Evolutionary conservation across 176 grass and related monocot species (phyloP).

Genomic region (Phoenix roebelenii): DNA sequence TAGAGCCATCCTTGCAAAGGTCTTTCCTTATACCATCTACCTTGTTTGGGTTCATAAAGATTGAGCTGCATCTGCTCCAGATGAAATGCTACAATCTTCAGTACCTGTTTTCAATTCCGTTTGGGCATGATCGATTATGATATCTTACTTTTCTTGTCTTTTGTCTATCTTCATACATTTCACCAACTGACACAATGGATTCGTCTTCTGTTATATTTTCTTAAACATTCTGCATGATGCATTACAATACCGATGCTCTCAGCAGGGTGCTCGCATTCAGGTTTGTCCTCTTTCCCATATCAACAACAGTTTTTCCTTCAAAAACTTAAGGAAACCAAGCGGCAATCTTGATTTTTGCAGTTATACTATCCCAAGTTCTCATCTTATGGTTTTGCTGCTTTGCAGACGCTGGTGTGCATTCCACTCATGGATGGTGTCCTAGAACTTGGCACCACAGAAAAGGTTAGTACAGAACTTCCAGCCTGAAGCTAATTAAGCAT

Average conservation of each 20-base stretch:
- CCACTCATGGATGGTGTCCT: constrained; percentile 51
- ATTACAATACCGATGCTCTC: constrained; percentile 13
- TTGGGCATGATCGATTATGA: too few species aligned
- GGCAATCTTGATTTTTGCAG: too few species aligned
- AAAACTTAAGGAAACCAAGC: too few species aligned
- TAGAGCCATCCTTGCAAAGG: constrained; percentile 92
- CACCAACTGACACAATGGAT: too few species aligned
- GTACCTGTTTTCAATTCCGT: too few species aligned
- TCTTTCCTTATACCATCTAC: background rate
- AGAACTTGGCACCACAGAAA: constrained; percentile 75
- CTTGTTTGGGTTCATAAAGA: too few species aligned
- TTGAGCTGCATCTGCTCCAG: too few species aligned
- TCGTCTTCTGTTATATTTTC: background rate
- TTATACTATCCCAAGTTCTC: background rate
- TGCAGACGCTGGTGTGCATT: constrained; percentile 76
- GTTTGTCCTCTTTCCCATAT: constrained; percentile 14
- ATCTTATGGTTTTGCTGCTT: background rate
- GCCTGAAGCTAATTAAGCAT: background rate
- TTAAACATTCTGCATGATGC: constrained; percentile 2
- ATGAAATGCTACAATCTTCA: too few species aligned
- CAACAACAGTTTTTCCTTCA: too few species aligned
- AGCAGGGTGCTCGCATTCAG: constrained; percentile 78
- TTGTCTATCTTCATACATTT: too few species aligned
- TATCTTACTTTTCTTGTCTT: too few species aligned
- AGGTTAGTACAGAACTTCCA: constrained; percentile 13